These are phyloP conservation scores for Backusella macrospora DNA, from an alignment of 192 early-diverging fungal genomes.

Conservation along the genomic window DNA sequence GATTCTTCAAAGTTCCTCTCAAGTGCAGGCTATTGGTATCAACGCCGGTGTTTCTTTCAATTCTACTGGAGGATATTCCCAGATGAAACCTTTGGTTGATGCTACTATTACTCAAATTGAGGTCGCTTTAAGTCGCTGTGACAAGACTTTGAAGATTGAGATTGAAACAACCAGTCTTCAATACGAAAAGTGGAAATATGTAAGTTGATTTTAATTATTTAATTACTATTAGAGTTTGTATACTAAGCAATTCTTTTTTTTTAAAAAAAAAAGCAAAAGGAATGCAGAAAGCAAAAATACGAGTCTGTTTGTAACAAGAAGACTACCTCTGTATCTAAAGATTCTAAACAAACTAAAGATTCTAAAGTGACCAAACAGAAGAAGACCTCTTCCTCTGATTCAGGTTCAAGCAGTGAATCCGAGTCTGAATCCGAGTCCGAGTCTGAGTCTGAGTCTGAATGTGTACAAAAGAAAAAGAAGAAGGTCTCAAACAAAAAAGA, in stretches of 20 bases:
- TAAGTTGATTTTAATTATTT: constrained; percentile 3
- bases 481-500: constrained; percentile 10
- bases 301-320: not conserved
- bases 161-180: not conserved
- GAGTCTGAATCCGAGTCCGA: not conserved
- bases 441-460: not conserved
- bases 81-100: constrained; percentile 23
- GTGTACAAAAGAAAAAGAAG: constrained; percentile 11
- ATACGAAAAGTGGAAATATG: constrained; percentile 7
- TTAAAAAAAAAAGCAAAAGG: constrained; percentile 8
- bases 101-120: constrained; percentile 19
- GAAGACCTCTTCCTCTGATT: not conserved
- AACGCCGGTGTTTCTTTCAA: constrained; percentile 10
- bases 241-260: constrained; percentile 3
- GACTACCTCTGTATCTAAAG: not conserved
- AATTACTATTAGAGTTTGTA: not conserved
- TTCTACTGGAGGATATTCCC: constrained; percentile 1
- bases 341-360: not conserved
- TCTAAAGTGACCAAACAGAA: not conserved
- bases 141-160: constrained; percentile 11
- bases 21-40: constrained; percentile 24
- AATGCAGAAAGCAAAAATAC: not conserved
- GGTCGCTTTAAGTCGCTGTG: constrained; percentile 6
- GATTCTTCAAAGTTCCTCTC: constrained; percentile 21
- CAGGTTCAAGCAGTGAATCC: not conserved